Base-by-base conservation (phyloP, 306 rosid species). In the Quercus mongolica region DNA sequence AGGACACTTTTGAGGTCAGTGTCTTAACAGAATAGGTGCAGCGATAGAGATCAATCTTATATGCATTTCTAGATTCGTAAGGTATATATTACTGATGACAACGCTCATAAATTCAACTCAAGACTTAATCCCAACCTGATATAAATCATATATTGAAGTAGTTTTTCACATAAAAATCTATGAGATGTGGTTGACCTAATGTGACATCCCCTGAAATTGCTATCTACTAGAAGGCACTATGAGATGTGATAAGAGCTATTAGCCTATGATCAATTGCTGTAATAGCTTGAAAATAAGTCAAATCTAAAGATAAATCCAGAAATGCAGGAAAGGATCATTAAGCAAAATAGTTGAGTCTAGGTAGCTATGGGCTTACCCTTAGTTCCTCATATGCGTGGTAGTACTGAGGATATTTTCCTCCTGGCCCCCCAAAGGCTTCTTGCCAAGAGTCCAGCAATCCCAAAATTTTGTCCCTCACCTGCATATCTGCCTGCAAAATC, bases 381-480 rank as follows among this genome's bases (percentile, higher is more conserved):
- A 96, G 75, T 81, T 96, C 99, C 28, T 96, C 98, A 35, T 84
- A 96, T 21, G 99, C 98, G 88, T 89, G 87, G 72, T 88, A 91
- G 89, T 96, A 96, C 64, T 96, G 98, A 79, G 99, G 89, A 89
- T 91, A 58, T 83, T 90, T 96, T 76, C 99, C 99, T 71, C 87
- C 87, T 5, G 99, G 83, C 18, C 98, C 99, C 57, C 98, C 97
- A 51, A 96, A 96, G 59, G 98, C 99, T 81, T 89, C 97, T 86
- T 96, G 97, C 99, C 98, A 96, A 25, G 93, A 91, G 88, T 90
- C 96, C 17, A 96, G 78, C 89, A 96, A 76, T 58, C 68, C 86
- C 80, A 96, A 89, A 77, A 96, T 86, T 86, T 96, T 96, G 73
- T 96, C 94, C 84, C 99, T 89, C 69, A 93, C 96, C 81, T 89